A percentile compares a stretch with the other conserved stretches of the same genome.
Conservation (phyloP, 1,139 yeast genomes). For the Trichomonascaceae sp. region DNA sequence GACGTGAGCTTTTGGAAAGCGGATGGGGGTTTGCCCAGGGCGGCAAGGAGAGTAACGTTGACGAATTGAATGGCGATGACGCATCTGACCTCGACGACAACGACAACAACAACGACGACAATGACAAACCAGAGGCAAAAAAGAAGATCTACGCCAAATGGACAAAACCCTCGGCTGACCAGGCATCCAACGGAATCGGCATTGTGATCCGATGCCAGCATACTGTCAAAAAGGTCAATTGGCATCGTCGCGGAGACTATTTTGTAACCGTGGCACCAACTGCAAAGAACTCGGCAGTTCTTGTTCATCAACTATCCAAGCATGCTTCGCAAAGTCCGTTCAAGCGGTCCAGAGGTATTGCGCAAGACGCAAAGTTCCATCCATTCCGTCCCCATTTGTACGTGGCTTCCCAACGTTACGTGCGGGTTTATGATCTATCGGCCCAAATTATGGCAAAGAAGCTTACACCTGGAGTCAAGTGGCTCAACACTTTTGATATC, state of each 20-base stretch:
- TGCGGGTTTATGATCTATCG: conserved; percentile 80
- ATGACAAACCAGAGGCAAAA: conserved; percentile 21
- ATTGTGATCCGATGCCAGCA: conserved; percentile 59
- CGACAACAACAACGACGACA: conserved; percentile 22
- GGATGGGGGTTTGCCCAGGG: conserved; percentile 87
- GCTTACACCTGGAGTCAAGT: conserved; percentile 88
- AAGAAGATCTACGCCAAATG: conserved; percentile 64
- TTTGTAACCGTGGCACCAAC: conserved; percentile 91
- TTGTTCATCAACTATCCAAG: conserved; percentile 88
- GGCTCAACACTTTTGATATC: conserved; percentile 83
- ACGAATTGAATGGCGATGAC: conserved; percentile 18
- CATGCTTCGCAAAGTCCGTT: conserved; percentile 97
- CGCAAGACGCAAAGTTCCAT: conserved; percentile 94
- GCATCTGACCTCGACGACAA: conserved; percentile 20
- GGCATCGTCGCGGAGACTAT: conserved; percentile 98
- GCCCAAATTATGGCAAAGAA: conserved; percentile 76
- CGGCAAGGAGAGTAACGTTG: conserved; percentile 22
- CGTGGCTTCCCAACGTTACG: conserved; percentile 87
- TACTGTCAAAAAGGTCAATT: conserved; percentile 67
- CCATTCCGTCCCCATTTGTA: conserved; percentile 90
- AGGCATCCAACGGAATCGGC: conserved; percentile 53
- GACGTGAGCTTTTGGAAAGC: conserved; percentile 65
- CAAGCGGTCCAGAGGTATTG: conserved; percentile 82
- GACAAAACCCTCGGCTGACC: conserved; percentile 64
- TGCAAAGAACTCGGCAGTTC: conserved; percentile 74